Percentiles rank a stretch among this genome's conserved stretches.
These are phyloP conservation scores for Botryotinia calthae DNA, from an alignment of 2,329 filamentous ascomycete species.

Conservation along the genomic window DNA sequence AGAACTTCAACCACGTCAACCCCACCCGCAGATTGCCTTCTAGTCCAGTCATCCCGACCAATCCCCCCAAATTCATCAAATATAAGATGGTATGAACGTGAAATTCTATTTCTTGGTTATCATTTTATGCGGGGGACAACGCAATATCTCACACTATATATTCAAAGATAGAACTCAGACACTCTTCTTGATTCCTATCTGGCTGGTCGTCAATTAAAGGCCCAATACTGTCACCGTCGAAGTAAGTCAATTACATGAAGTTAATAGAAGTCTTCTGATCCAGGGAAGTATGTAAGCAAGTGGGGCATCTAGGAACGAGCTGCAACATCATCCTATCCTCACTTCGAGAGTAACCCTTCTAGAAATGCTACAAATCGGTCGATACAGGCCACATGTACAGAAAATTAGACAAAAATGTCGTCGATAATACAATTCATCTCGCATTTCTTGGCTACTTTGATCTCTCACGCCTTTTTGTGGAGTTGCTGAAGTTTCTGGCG, in stretches of 20 bases:
- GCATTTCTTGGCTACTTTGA: not conserved
- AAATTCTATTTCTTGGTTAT: not conserved
- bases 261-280: not conserved
- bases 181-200: not conserved
- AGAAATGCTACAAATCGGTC: not conserved
- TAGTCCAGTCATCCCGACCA: not conserved
- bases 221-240: not conserved
- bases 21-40: not conserved
- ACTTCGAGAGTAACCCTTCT: not conserved
- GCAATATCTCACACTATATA: not conserved
- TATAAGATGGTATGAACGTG: not conserved
- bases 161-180: no score
- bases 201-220: not conserved
- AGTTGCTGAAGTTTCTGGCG: not conserved
- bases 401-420: fast-evolving
- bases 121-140: not conserved
- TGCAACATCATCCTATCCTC: not conserved
- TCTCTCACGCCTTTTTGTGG: not conserved
- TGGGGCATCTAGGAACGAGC: not conserved
- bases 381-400: not conserved
- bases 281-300: not conserved
- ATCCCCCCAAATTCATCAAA: fast-evolving
- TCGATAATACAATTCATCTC: fast-evolving
- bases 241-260: not conserved
- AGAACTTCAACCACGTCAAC: not conserved